These are phyloP conservation scores for Aspergillus incahuasiensis DNA, from an alignment of 495 filamentous ascomycete species.

Conservation along the genomic window DNA sequence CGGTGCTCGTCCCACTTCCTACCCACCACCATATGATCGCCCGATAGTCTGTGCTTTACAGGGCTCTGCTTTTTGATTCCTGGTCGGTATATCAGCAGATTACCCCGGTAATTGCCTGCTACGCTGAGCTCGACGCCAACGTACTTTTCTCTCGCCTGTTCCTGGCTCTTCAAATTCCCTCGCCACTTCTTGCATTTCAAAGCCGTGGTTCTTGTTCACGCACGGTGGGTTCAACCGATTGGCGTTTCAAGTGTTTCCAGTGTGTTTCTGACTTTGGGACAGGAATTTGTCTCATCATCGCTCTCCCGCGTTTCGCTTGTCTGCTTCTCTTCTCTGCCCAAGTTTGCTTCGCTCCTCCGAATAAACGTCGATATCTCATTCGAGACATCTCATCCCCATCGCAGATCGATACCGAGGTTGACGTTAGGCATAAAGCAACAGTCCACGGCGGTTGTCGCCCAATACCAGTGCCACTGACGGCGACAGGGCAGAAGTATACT, in stretches of 20 bases:
- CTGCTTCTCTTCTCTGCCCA: neutral
- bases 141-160: neutral
- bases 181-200: neutral
- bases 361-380: neutral
- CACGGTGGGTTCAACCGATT: neutral
- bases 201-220: conserved; percentile 21
- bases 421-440: neutral
- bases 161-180: conserved; percentile 4
- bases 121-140: neutral
- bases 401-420: neutral
- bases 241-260: conserved; percentile 2
- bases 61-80: neutral
- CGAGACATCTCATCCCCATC: neutral
- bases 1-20: neutral
- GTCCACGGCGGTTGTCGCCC: neutral
- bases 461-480: conserved; percentile 17
- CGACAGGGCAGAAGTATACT: conserved; percentile 1
- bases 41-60: neutral
- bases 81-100: neutral
- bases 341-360: neutral
- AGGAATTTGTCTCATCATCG: neutral
- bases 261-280: neutral
- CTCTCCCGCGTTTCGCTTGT: neutral
- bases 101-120: neutral
- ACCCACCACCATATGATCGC: neutral